A percentile compares a stretch with the other conserved stretches of the same genome.
phyloP scores from a whole-genome alignment of 2,329 filamentous ascomycete species.

The Sclerotinia spermophila region DNA sequence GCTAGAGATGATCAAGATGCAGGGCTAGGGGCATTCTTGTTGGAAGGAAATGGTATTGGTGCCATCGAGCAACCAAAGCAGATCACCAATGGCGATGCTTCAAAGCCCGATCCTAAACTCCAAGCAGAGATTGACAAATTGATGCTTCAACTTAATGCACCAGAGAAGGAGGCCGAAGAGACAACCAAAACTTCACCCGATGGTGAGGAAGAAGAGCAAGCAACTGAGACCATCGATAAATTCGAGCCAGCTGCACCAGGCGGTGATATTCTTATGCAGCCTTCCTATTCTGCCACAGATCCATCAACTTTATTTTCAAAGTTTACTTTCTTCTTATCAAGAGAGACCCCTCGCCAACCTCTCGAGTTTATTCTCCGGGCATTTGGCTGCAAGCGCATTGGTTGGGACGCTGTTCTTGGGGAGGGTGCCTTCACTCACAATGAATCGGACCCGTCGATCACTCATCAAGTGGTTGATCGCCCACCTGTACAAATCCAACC shows the following conservation, averaged over 20 bases:
- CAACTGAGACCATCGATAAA: constrained; percentile 73
- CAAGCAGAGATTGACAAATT: constrained; percentile 67
- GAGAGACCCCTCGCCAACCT: constrained; percentile 85
- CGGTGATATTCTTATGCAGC: constrained; percentile 83
- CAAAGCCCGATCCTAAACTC: constrained; percentile 57
- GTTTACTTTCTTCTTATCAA: constrained; percentile 87
- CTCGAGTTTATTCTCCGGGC: constrained; percentile 90
- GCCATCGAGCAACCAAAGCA: constrained; percentile 51
- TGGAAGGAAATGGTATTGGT: constrained; percentile 70
- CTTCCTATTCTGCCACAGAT: constrained; percentile 61
- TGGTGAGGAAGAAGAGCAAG: constrained; percentile 45
- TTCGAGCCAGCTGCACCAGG: constrained; percentile 82
- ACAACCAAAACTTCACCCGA: constrained; percentile 39
- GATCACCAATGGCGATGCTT: constrained; percentile 47
- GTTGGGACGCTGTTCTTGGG: constrained; percentile 88
- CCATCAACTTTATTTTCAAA: constrained; percentile 77
- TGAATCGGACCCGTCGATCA: constrained; percentile 83
- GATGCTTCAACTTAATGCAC: constrained; percentile 62
- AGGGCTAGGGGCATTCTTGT: constrained; percentile 84
- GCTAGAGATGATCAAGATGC: constrained; percentile 84
- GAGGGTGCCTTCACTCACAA: constrained; percentile 90
- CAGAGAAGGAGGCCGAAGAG: constrained; percentile 44
- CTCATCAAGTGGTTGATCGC: constrained; percentile 93
- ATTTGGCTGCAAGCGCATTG: constrained; percentile 93
- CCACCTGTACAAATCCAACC: constrained; percentile 62